Conservation (phyloP, 345 rosid species). For the Viola odorata region DNA sequence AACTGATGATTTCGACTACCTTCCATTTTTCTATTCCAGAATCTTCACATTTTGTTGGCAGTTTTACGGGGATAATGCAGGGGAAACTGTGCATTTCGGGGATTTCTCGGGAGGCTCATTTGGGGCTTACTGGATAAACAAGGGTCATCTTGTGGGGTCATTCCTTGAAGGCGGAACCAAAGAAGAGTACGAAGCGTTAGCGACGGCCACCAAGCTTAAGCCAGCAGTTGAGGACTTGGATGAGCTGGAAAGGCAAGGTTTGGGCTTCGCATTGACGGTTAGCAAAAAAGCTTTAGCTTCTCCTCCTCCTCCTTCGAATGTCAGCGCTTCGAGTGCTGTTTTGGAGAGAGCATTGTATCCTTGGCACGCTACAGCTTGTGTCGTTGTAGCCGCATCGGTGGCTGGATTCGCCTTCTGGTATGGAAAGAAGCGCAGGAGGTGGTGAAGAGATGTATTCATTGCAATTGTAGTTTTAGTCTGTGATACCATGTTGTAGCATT, state of each 20-base stretch:
- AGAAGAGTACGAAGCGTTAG: conserved; percentile 84
- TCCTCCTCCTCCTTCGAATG: conserved; percentile 16
- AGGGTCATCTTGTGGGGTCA: conserved; percentile 76
- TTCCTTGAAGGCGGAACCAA: conserved; percentile 94
- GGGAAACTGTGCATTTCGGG: conserved; percentile 84
- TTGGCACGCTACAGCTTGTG: conserved; percentile 75
- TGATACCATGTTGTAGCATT: conserved; percentile 32
- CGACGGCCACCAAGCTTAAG: conserved; percentile 58
- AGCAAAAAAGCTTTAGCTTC: conserved; percentile 31
- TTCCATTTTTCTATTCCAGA: conserved; percentile 93
- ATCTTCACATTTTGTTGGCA: conserved; percentile 86
- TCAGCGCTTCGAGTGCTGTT: conserved; percentile 29
- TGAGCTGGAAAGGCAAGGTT: conserved; percentile 59
- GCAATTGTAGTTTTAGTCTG: conserved; percentile 4
- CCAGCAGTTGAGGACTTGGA: conserved; percentile 48
- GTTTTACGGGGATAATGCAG: conserved; percentile 80
- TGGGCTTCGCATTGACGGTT: conserved; percentile 53
- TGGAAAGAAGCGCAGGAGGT: conserved; percentile 75
- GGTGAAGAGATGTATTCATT: conserved; percentile 37
- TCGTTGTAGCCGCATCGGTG: conserved; percentile 67
- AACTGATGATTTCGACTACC: conserved; percentile 63
- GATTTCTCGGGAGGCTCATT: conserved; percentile 59
- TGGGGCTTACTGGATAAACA: conserved; percentile 88
- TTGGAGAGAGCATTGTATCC: conserved; percentile 44
- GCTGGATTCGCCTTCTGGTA: conserved; percentile 91